Base-by-base conservation (phyloP, 1,284 basidiomycete species). In the Tylopilus microsporus region DNA sequence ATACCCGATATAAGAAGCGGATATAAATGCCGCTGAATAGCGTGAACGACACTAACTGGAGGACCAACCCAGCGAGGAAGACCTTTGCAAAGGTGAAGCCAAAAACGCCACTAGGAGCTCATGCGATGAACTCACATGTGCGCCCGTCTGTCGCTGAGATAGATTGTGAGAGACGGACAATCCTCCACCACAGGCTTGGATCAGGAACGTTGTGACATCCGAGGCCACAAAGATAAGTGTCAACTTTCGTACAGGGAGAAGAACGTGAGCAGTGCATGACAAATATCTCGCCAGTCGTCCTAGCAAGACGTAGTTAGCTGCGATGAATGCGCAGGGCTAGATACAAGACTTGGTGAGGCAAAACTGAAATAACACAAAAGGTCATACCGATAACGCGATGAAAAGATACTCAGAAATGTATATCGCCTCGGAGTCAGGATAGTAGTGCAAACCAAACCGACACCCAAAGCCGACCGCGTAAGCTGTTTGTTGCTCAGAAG, bases 251-350 rank as follows among this genome's bases (percentile, higher is more conserved):
- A 83, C 77, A 3, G 77, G 73, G 46, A 89, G 74, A 43, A 84
- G 69, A n/a, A 89, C 72, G 62, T 86, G 79, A 41, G 76, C 59
- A 57, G 79, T 76, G 52, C 77, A 79, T 50, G 76, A 68, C 3
- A 89, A 70, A 66, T 82, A 76, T 30, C 71, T 72, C 13, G 84
- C 82, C 18, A 91, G 69, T 32, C 82, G 79, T 5, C 87, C 86
- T 12, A 89, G 77, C 8, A 89, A 74, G 59, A 89, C 77, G 63
- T 90, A 90, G 66, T 87, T 80, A 32, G 85, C 82, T 10, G 87
- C 87, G 58, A 90, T 83, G 74, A 89, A 89, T n/a, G 85, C 86
- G 63, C 88, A 89, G 12, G 88, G 68, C 68, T 70, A 32, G 32
- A 36, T 19, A 10, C 30, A 39, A n/a, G 6, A n/a, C 18, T 36